These are phyloP conservation scores for Penium margaritaceum DNA, from an alignment of 139 green algal species.

Conservation along the genomic window DNA sequence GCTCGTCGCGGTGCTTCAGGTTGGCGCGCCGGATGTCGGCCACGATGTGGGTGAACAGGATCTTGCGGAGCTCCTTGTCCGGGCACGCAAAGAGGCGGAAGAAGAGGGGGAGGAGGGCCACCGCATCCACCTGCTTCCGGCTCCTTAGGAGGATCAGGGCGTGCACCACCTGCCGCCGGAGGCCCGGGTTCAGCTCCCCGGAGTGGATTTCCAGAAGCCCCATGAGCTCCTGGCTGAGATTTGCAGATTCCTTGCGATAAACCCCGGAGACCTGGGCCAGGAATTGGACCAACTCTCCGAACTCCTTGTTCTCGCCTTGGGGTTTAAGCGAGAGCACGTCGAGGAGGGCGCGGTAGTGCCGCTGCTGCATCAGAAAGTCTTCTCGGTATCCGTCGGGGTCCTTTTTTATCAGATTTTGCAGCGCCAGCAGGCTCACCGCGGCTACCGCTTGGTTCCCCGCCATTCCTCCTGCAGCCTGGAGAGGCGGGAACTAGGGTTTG, in stretches of 20 bases:
- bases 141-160: constrained; percentile 88
- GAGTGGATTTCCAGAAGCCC: constrained; percentile 75
- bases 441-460: no score
- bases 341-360: constrained; percentile 76
- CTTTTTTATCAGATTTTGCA: constrained; percentile 76
- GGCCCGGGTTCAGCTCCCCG: constrained; percentile 58
- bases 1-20: constrained; percentile 68
- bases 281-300: constrained; percentile 78
- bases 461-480: no score
- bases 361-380: constrained; percentile 80
- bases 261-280: constrained; percentile 67
- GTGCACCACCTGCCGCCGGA: constrained; percentile 68
- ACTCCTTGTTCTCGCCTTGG: constrained; percentile 66
- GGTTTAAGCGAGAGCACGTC: constrained; percentile 78
- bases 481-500: no score
- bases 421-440: constrained; percentile 7
- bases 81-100: constrained; percentile 84
- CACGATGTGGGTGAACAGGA: constrained; percentile 87
- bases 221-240: constrained; percentile 69
- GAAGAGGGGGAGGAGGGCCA: constrained; percentile 77
- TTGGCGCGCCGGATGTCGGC: constrained; percentile 63
- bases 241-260: constrained; percentile 72
- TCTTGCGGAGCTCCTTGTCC: constrained; percentile 77
- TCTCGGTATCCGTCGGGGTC: constrained; percentile 83
- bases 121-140: constrained; percentile 47